Percentiles rank a stretch among this genome's conserved stretches.
phyloP scores from a whole-genome alignment of 371 early-diverging fungal genomes.

The Circinella minor region DNA sequence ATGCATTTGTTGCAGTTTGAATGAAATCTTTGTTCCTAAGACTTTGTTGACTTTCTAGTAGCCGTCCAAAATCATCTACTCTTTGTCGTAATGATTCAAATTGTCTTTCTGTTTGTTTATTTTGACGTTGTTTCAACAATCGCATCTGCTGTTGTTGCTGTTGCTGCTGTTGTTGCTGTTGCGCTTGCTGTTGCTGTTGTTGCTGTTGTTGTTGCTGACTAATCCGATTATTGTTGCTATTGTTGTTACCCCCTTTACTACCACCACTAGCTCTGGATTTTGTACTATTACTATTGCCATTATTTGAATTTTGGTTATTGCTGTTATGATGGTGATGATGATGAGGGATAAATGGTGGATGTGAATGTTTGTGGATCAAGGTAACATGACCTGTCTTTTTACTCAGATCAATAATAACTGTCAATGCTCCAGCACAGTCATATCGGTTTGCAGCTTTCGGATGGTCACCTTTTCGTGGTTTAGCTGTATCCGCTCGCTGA shows the following conservation, averaged over 20 bases:
- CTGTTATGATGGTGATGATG: constrained; percentile 31
- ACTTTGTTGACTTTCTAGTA: constrained; percentile 43
- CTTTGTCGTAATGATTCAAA: constrained; percentile 40
- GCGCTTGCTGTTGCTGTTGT: background rate
- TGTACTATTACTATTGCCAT: background rate
- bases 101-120: constrained; percentile 34
- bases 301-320: background rate
- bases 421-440: constrained; percentile 52
- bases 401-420: constrained; percentile 48
- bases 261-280: background rate
- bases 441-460: constrained; percentile 46
- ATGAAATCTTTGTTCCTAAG: constrained; percentile 42
- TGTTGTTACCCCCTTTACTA: constrained; percentile 1
- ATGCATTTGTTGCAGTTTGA: constrained; percentile 39
- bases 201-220: constrained; percentile 1
- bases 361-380: constrained; percentile 45
- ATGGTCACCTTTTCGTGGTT: constrained; percentile 49
- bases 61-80: constrained; percentile 34
- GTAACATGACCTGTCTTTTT: constrained; percentile 50
- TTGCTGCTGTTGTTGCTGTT: constrained; percentile 1
- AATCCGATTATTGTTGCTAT: background rate
- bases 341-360: constrained; percentile 52
- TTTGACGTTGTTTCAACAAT: constrained; percentile 27
- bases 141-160: constrained; percentile 13
- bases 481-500: constrained; percentile 50